Percentiles rank a stretch among this genome's conserved stretches.
Conservation (phyloP, 2,329 filamentous ascomycete species). For the Bipolaris zeicola region DNA sequence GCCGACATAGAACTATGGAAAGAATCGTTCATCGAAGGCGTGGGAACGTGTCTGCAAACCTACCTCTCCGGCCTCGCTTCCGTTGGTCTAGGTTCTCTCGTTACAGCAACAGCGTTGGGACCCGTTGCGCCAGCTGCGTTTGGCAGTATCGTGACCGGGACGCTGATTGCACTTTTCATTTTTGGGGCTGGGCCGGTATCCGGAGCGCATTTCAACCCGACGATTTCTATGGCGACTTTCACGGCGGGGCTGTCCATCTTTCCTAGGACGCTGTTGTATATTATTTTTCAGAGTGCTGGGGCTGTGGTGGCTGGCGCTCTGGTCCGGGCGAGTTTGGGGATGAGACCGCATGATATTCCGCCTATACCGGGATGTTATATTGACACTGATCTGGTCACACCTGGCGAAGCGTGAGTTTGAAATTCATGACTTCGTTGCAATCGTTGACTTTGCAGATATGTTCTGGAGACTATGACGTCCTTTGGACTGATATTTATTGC, state of each 20-base stretch:
- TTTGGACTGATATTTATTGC: conserved; percentile 57
- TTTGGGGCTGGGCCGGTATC: conserved; percentile 56
- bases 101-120: conserved; percentile 31
- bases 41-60: conserved; percentile 30
- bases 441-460: conserved; percentile 38
- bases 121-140: conserved; percentile 27
- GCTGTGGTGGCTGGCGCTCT: conserved; percentile 54
- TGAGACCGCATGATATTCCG: conserved; percentile 16
- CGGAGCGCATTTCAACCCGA: conserved; percentile 59
- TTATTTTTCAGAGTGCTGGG: conserved; percentile 54
- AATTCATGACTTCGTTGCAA: neutral
- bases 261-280: conserved; percentile 56
- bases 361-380: conserved; percentile 32
- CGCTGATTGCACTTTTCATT: conserved; percentile 56
- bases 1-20: conserved; percentile 29
- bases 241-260: conserved; percentile 57
- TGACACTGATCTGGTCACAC: conserved; percentile 43
- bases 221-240: conserved; percentile 61
- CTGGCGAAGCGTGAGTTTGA: conserved; percentile 44
- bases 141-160: conserved; percentile 50
- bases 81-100: conserved; percentile 19
- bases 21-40: conserved; percentile 28
- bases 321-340: conserved; percentile 41
- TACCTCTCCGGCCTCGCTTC: conserved; percentile 28
- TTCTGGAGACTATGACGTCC: conserved; percentile 56